Base-by-base conservation (phyloP, 768 basidiomycete species). In the Aureoboletus auriporus region DNA sequence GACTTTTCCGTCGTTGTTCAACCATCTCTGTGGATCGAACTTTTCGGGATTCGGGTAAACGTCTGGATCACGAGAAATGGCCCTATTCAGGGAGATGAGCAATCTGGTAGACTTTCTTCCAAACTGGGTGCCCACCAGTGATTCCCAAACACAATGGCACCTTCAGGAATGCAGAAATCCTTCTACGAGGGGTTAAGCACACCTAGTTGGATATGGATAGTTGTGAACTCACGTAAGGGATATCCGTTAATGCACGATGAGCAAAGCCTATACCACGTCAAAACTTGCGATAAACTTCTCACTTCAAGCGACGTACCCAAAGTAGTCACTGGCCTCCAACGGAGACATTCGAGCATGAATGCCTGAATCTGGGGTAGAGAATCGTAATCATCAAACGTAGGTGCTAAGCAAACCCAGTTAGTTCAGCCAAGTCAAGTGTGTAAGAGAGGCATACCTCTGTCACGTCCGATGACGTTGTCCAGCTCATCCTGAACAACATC, bases 221-320 rank as follows among this genome's bases (percentile, higher is more conserved):
- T 3, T 6, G 12, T n/a, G 35, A 40, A 64, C 65, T 53, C 47
- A 82, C 82, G 73, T 81, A 87, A 23, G 78, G 60, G 28, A 89
- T 77, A 43, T 87, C 84, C 47, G 76, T 76, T 2, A 77, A 79
- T 1, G 84, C 77, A 39, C 77, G 76, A 53, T 89, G 86, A 4
- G 82, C 71, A 52, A 85, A 82, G 1, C 84, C 84, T 61, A 41
- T 3, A 42, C 6, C 2, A 10, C 4, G 8, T 64, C 42, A 53
- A 36, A 28, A 37, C 1, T 8, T 5, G 20, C 4, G 36, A 42
- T 6, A 14, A 13, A 8, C 20, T 8, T 14, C 9, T 30, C 27
- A 26, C 29, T 13, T 29, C 1, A 33, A 42, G 8, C 4, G 41
- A 39, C 50, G 8, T 37, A 57, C 71, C 71, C 41, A 62, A 54